Evolutionary conservation across 208 protist species (phyloP), one percentile per base, ranked within the genome.

Genomic region (Leptomonas pyrrhocoris): DNA sequence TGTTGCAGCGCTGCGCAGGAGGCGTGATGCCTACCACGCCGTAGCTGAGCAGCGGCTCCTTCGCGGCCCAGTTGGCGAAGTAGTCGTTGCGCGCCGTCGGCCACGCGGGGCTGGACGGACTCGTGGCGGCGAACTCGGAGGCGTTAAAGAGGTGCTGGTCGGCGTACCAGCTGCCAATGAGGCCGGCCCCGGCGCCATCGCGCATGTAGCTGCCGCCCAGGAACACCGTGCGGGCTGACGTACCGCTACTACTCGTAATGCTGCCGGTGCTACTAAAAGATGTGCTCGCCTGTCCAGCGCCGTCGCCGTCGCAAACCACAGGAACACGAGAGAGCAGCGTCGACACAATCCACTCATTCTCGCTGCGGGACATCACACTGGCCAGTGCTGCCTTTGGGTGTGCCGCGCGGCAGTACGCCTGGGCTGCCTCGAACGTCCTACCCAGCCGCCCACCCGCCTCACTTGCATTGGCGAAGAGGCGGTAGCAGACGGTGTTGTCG

Each of bases 101-200:
- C 87, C 87, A 93, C 53, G 79, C 53, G 3, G 83, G 83, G 61
- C 83, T 92, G 19, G 79, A 88, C 31, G 77, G 80, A 13, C 36
- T 60, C 27, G 79, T 58, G n/a, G 25, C 42, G 15, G 62, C 69
- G 59, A 58, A 72, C 34, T 64, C 71, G 23, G 38, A 74, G 16
- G 74, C 70, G 50, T 69, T 78, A 72, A 80, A 88, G 64, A 76
- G 73, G 21, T 73, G 70, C 42, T 51, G 38, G 23, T 86, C 80
- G 36, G 69, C 83, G 66, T 84, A 84, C 79, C 83, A 89, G 62
- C 64, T 77, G 58, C 83, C 83, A n/a, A 88, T 71, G 5, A 78
- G 53, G n/a, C 70, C 70, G 2, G 61, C 70, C 2, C 70, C 62
- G 61, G 42, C 70, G 68, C 84, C 82, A 36, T 78, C 69, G 16